Conservation (phyloP, 768 basidiomycete species). For the Tylopilus intermedius region DNA sequence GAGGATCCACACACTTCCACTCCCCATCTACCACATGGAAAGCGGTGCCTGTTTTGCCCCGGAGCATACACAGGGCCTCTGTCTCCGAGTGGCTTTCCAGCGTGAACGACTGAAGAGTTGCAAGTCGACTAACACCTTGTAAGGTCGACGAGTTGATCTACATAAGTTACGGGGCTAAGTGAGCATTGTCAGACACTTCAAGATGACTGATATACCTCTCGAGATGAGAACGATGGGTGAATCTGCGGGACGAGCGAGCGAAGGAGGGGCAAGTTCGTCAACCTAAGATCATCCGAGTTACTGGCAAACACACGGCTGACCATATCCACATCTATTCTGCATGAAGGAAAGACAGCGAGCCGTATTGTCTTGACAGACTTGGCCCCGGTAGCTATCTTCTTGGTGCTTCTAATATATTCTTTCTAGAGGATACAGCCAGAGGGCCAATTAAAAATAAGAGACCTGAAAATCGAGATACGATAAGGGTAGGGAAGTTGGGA, state of each 20-base stretch:
- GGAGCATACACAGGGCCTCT: neutral
- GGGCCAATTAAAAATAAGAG: too few relatives aligned
- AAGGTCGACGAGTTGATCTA: neutral
- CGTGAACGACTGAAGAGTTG: neutral
- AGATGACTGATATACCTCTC: too few relatives aligned
- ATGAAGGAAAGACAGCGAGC: neutral
- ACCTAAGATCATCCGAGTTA: neutral
- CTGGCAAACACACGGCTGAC: neutral
- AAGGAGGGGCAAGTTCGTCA: slow-evolving; percentile 3
- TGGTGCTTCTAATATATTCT: too few relatives aligned
- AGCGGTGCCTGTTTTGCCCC: neutral
- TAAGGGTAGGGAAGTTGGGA: too few relatives aligned
- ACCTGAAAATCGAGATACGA: too few relatives aligned
- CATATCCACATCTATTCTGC: neutral
- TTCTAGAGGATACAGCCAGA: too few relatives aligned
- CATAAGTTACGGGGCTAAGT: too few relatives aligned
- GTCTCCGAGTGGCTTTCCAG: neutral
- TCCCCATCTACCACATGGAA: too few relatives aligned
- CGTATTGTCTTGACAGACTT: slow-evolving; percentile 1
- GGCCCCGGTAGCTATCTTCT: too few relatives aligned
- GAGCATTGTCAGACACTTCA: neutral
- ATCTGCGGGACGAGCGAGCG: slow-evolving; percentile 4
- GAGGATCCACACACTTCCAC: too few relatives aligned
- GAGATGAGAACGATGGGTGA: too few relatives aligned
- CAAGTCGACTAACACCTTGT: neutral